phyloP scores from a whole-genome alignment of 2,329 filamentous ascomycete genomes.

The Coniochaeta prunicola region DNA sequence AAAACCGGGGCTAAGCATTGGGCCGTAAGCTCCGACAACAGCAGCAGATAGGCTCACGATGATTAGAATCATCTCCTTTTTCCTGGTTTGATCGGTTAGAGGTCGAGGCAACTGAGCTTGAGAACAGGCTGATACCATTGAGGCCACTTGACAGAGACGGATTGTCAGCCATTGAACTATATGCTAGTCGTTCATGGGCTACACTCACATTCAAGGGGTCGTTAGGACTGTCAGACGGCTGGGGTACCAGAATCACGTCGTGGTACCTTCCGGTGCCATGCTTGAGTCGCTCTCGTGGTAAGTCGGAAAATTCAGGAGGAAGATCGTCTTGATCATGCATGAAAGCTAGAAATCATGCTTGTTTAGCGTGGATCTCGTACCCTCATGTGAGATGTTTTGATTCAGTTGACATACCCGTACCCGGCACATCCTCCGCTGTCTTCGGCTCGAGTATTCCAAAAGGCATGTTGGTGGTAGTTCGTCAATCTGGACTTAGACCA shows the following conservation, averaged over 20 bases:
- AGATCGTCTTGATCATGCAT: conserved; percentile 38
- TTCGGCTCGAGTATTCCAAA: conserved; percentile 40
- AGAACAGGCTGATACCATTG: conserved; percentile 22
- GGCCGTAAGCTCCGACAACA: conserved; percentile 42
- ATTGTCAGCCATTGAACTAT: background rate
- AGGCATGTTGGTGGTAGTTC: conserved; percentile 25
- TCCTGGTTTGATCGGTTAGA: conserved; percentile 1
- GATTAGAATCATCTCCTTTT: conserved; percentile 36
- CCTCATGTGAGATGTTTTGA: background rate
- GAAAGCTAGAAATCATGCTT: conserved; percentile 23
- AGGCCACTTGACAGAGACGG: conserved; percentile 23
- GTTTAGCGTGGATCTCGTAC: background rate
- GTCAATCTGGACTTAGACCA: background rate
- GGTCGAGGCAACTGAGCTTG: background rate
- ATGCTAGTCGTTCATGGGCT: background rate
- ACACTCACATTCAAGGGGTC: conserved; percentile 38
- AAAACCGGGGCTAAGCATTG: conserved; percentile 43
- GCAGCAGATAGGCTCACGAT: conserved; percentile 37
- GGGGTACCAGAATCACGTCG: conserved; percentile 31
- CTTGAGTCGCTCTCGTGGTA: conserved; percentile 33
- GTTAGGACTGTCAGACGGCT: conserved; percentile 39
- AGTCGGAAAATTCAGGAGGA: conserved; percentile 33
- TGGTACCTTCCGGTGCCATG: conserved; percentile 25
- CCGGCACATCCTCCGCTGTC: conserved; percentile 36
- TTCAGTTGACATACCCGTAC: conserved; percentile 30